Conservation (phyloP, 495 filamentous ascomycete genomes). For the Penicillium paxilli region DNA sequence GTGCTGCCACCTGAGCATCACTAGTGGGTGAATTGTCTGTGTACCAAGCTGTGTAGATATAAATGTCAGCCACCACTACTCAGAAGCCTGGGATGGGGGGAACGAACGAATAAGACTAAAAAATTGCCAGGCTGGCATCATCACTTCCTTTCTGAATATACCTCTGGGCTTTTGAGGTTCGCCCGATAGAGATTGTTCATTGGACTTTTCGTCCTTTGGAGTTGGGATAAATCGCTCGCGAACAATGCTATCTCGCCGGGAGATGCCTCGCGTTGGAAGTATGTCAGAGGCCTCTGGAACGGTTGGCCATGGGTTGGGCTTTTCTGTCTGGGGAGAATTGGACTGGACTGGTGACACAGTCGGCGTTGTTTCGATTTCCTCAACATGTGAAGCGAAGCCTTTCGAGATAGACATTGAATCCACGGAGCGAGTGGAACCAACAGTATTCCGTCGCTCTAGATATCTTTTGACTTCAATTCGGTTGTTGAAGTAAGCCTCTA, state of each 20-base stretch:
- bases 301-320: slow-evolving; percentile 31
- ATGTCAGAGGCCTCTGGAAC: slow-evolving; percentile 25
- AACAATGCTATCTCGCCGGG: slow-evolving; percentile 62
- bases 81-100: background rate
- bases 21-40: slow-evolving; percentile 69
- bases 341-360: slow-evolving; percentile 40
- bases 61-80: slow-evolving; percentile 1
- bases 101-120: slow-evolving; percentile 80
- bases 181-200: slow-evolving; percentile 18
- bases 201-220: slow-evolving; percentile 37
- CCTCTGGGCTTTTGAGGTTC: slow-evolving; percentile 37
- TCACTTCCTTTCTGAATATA: slow-evolving; percentile 73
- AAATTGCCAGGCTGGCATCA: slow-evolving; percentile 98
- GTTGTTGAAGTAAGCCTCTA: slow-evolving; percentile 95
- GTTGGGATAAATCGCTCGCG: slow-evolving; percentile 57
- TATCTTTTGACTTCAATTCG: slow-evolving; percentile 85
- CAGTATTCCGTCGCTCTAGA: slow-evolving; percentile 62
- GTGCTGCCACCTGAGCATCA: slow-evolving; percentile 69
- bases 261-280: slow-evolving; percentile 24
- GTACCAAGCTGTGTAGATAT: slow-evolving; percentile 51
- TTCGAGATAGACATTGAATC: slow-evolving; percentile 51
- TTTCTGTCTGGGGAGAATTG: slow-evolving; percentile 32
- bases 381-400: slow-evolving; percentile 52
- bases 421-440: slow-evolving; percentile 50
- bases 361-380: slow-evolving; percentile 54